Evolutionary conservation across 306 rosid species (phyloP).

Genomic region (Amphicarpaea edgeworthii): DNA sequence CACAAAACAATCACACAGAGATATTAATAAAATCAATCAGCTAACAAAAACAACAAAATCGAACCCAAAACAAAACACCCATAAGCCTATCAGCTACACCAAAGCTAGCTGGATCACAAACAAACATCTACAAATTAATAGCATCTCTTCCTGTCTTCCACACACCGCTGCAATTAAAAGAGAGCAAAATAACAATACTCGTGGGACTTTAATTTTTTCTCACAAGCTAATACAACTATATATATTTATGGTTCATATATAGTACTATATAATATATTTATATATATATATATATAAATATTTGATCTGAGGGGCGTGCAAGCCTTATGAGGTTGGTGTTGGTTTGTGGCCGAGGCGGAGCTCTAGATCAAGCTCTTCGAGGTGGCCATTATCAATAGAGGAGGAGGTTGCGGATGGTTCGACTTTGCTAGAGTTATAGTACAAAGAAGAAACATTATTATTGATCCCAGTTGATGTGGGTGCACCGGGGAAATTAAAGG

Average conservation of each 20-base stretch:
- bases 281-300: not conserved
- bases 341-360: conserved; percentile 83
- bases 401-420: conserved; percentile 44
- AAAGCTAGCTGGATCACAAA: conserved; percentile 36
- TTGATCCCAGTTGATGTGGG: conserved; percentile 10
- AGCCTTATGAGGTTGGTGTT: conserved; percentile 52
- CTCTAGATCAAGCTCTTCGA: conserved; percentile 91
- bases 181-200: conserved; percentile 14
- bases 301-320: not conserved
- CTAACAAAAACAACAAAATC: conserved; percentile 6
- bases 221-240: not conserved
- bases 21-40: conserved; percentile 27
- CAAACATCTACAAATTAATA: conserved; percentile 39
- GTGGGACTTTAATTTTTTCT: not conserved
- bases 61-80: conserved; percentile 33
- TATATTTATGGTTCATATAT: conserved; percentile 2
- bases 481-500: conserved; percentile 44
- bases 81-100: conserved; percentile 17
- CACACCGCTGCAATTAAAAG: conserved; percentile 38
- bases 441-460: conserved; percentile 22
- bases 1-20: conserved; percentile 42
- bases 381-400: conserved; percentile 35
- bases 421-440: conserved; percentile 37
- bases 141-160: conserved; percentile 43
- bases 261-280: not conserved